Evolutionary conservation across 192 early-diverging fungal species (phyloP), one percentile per base, ranked within the genome.

Genomic region (Neocallimastix lanati): DNA sequence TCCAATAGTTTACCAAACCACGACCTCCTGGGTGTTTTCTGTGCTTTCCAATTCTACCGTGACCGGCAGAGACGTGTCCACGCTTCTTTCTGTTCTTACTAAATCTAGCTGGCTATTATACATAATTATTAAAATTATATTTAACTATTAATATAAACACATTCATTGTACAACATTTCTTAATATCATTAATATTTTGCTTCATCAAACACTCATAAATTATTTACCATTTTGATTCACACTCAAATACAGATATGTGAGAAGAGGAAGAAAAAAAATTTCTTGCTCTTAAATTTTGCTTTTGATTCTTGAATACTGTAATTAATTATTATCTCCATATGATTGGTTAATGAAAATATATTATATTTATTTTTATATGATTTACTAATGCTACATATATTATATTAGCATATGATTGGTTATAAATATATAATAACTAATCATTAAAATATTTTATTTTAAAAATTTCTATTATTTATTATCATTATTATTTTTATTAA

Each of bases 21-120:
- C 97, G 93, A 92, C 96, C 96, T 87, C 97, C 97, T 83, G 97
- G 96, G 88, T 99, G 97, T 93, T 99, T 99, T 83, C 96, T 91
- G 93, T 99, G 96, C 92, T 99, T 85, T 86, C 91, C 96, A 85
- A 99, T 91, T 91, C 97, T 95, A 92, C 97, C 97, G 92, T 99
- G 96, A 91, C 97, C 97, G 90, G 95, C 95, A 81, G 96, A 97
- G 83, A 99, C 97, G 92, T 99, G 96, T 84, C 97, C 97, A 85
- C 97, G 93, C 92, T 92, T 92, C 92, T 99, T 99, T 86, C 94
- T 90, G 88, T 94, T 93, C 85, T 93, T 91, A 84, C 88, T 86
- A 80, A 94, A 86, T 88, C 92, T 89, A 88, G 94, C 90, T 84
- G 94, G 91, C 94, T 92, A 84, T 30, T n/a, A 0, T 6, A 15